Base-by-base conservation (phyloP, 495 filamentous ascomycete species). In the Aspergillus sparsus region DNA sequence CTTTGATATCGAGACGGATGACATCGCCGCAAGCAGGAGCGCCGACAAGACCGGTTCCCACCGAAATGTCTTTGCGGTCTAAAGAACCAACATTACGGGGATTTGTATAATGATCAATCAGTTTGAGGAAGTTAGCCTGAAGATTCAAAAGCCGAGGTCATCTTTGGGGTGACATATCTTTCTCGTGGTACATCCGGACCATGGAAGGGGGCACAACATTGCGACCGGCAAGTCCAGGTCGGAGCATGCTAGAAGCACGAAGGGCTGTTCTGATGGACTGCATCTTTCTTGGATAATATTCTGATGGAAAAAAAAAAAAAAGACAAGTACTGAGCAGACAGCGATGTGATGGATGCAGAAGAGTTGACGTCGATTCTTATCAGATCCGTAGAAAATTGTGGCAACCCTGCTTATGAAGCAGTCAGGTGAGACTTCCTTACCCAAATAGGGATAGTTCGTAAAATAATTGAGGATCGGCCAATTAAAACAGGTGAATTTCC, bases 1-100 rank as follows among this genome's bases (percentile, higher is more conserved):
- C 95, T 56, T 91, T 88, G 76, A 99, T 99, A 80, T 99, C 93
- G 44, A 99, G 86, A 74, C 96, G 96, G 90, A 99, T 99, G 64
- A 98, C 93, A 75, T 98, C 93, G 75, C 94, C 93, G 72, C 89
- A 83, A 54, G 73, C 73, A 49, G 92, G 93, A n/a, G 94, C 94
- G 55, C 94, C 94, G 49, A 98, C 95, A 46, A 99, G 87, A 6
- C 95, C 95, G 6, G 95, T 97, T 60, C 94, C 95, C n/a, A 99
- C 93, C 58, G 94, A 90, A 47, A 76, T 72, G 67, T 93, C 90
- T 55, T 84, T 85, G 79, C 96, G 96, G 67, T 86, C 77, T 82
- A 99, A 87, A 50, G 90, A 92, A 36, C 95, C 95, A 61, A 98
- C 94, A 74, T 98, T 97, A 42, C 62, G 56, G 33, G 62, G 62